phyloP scores from a whole-genome alignment of 257 asterid species.

The Solanum arcanum region DNA sequence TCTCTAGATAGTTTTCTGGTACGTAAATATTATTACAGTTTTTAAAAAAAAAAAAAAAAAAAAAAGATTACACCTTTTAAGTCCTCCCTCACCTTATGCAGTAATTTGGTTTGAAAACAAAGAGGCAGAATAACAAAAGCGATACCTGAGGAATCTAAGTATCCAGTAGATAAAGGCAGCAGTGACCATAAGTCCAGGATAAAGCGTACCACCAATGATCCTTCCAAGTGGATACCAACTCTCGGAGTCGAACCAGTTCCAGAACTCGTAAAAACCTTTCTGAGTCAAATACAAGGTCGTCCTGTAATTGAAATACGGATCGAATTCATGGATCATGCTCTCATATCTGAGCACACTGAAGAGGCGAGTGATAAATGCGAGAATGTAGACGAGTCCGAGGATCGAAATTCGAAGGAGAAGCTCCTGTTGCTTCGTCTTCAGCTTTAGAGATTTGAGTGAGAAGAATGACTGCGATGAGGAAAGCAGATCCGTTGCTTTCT shows the following conservation, averaged over 20 bases:
- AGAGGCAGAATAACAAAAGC: neutral
- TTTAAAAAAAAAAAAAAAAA: no score
- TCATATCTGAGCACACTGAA: conserved; percentile 94
- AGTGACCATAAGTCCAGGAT: conserved; percentile 98
- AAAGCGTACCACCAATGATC: conserved; percentile 89
- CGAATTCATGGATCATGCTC: conserved; percentile 99
- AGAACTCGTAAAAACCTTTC: conserved; percentile 83
- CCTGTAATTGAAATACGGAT: conserved; percentile 96
- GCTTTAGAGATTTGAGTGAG: conserved; percentile 13
- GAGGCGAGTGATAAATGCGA: conserved; percentile 79
- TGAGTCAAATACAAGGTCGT: conserved; percentile 72
- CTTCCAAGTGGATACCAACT: conserved; percentile 98
- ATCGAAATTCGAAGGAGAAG: conserved; percentile 74
- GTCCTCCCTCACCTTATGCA: neutral
- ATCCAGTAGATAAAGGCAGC: conserved; percentile 87
- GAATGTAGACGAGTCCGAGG: conserved; percentile 59
- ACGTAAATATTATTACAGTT: neutral
- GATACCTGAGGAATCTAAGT: conserved; percentile 75
- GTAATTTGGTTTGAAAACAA: neutral
- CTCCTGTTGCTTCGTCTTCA: conserved; percentile 96
- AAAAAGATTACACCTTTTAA: neutral
- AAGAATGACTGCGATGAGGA: conserved; percentile 16
- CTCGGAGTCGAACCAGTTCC: conserved; percentile 99
- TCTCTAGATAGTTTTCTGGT: neutral
- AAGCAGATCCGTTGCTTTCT: conserved; percentile 4